Percentiles rank a stretch among this genome's conserved stretches.
These are phyloP conservation scores for Penicillium olsonii DNA, from an alignment of 2,329 filamentous ascomycete species.

Conservation along the genomic window DNA sequence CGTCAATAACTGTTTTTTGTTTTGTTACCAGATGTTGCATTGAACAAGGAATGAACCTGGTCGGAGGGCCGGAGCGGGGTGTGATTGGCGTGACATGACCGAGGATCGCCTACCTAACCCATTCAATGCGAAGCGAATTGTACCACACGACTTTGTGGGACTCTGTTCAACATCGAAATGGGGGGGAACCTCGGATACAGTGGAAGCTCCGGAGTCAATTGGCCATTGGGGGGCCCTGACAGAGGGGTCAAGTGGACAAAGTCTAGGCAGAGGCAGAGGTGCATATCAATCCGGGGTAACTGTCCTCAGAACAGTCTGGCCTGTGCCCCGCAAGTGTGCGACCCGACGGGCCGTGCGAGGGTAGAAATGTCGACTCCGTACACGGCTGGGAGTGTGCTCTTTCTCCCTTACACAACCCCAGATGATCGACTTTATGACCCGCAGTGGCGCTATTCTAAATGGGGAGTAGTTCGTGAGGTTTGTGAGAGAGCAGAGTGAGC, in stretches of 20 bases:
- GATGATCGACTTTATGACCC: conserved; percentile 19
- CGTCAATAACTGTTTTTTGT: not conserved
- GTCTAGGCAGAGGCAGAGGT: not conserved
- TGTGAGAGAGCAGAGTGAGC: too few species aligned
- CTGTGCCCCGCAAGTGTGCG: conserved; percentile 14
- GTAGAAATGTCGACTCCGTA: too few species aligned
- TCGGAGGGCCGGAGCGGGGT: conserved; percentile 17
- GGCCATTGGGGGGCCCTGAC: not conserved
- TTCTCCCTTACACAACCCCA: conserved; percentile 3
- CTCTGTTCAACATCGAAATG: not conserved
- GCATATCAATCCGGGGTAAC: conserved; percentile 15
- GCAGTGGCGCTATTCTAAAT: conserved; percentile 6
- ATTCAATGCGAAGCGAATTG: not conserved
- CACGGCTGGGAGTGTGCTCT: too few species aligned
- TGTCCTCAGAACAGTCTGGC: conserved; percentile 1
- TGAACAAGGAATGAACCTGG: conserved; percentile 4
- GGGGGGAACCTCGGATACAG: not conserved
- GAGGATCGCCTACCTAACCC: too few species aligned
- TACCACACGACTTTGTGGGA: conserved; percentile 5
- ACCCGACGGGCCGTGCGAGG: conserved; percentile 18
- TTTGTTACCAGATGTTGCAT: not conserved
- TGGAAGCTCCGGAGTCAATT: not conserved
- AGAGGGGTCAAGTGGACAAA: not conserved
- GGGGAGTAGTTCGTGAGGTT: conserved; percentile 7
- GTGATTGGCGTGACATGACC: conserved; percentile 12